Base-by-base conservation (phyloP, 2,329 filamentous ascomycete genomes). In the Ilyonectria robusta region DNA sequence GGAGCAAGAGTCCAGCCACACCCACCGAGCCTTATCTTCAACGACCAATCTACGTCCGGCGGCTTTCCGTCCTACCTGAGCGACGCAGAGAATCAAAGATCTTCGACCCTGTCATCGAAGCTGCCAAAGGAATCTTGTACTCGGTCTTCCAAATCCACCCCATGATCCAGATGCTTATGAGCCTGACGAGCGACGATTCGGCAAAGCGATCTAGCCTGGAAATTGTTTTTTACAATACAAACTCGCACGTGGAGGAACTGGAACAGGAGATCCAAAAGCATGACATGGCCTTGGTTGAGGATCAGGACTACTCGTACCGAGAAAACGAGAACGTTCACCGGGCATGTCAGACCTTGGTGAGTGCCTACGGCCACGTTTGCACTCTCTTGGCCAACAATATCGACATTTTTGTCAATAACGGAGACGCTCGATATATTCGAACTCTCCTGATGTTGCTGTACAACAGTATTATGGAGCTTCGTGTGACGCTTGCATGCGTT, bases 61-160 rank as follows among this genome's bases (percentile, higher is more conserved):
- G 89, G 35, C 83, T 92, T 13, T 91, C 89, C 1, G 85, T 91
- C 23, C 81, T 92, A 29, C 89, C 90, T 1, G 88, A 92, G 76
- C 84, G 90, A 44, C 85, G 88, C 60, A 86, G 89, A 56, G 88
- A 91, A 74, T 91, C 89, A 7, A 88, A 85, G 72, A 79, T 87
- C 6, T 86, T 85, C 67, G 89, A 92, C 72, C 88, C 89, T 1
- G 84, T 91, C 3, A 81, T 91, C 33, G 90, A 92, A 75, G 87
- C 88, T 15, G 89, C 90, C 33, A 91, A 91, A 75, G 89, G 89
- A 31, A 88, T 92, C 26, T 83, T 92, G 2, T 92, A 91, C 76
- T 89, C 90, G 4, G 85, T 92, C 33, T 92, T 91, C 69, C 89
- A 91, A 76, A 89, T 92, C 29, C 90, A 92, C 68, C 89, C 89